Conservation (phyloP, 495 filamentous ascomycete species). For the Tuber melanosporum region DNA sequence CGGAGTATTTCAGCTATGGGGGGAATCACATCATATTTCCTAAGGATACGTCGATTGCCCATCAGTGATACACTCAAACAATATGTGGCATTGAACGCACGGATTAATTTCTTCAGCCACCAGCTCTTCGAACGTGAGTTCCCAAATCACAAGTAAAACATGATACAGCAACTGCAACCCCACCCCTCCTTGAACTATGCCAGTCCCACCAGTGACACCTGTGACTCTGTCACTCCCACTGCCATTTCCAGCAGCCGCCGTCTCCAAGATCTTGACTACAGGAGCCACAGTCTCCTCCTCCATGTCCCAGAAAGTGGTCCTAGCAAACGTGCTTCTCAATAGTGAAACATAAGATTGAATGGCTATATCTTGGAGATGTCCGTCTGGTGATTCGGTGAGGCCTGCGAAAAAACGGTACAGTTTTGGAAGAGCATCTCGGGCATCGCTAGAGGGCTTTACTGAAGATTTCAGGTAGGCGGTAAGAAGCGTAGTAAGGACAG, state of each 20-base stretch:
- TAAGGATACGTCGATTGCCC: constrained; percentile 41
- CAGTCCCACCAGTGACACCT: constrained; percentile 50
- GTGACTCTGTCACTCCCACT: constrained; percentile 58
- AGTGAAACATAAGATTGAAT: constrained; percentile 85
- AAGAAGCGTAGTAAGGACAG: constrained; percentile 75
- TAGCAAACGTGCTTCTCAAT: constrained; percentile 65
- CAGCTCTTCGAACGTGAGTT: constrained; percentile 83
- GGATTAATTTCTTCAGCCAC: constrained; percentile 62
- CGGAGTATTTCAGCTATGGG: constrained; percentile 85
- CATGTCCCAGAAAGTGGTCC: constrained; percentile 81
- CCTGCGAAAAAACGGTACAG: constrained; percentile 81
- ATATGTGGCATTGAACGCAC: constrained; percentile 19
- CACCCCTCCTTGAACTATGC: constrained; percentile 69
- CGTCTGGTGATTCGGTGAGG: constrained; percentile 71
- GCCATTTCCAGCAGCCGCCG: constrained; percentile 64
- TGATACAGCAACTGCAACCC: constrained; percentile 93
- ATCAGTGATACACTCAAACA: constrained; percentile 28
- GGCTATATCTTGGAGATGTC: constrained; percentile 88
- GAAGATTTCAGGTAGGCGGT: constrained; percentile 58
- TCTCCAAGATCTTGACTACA: constrained; percentile 71
- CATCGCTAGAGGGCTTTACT: constrained; percentile 49
- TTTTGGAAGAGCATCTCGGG: constrained; percentile 73
- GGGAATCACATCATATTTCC: constrained; percentile 84
- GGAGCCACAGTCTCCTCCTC: constrained; percentile 75
- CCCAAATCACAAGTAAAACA: constrained; percentile 86